Percentiles rank a stretch among this genome's conserved stretches.
These are phyloP conservation scores for Exophiala aquamarina DNA, from an alignment of 2,329 filamentous ascomycete species.

Conservation along the genomic window DNA sequence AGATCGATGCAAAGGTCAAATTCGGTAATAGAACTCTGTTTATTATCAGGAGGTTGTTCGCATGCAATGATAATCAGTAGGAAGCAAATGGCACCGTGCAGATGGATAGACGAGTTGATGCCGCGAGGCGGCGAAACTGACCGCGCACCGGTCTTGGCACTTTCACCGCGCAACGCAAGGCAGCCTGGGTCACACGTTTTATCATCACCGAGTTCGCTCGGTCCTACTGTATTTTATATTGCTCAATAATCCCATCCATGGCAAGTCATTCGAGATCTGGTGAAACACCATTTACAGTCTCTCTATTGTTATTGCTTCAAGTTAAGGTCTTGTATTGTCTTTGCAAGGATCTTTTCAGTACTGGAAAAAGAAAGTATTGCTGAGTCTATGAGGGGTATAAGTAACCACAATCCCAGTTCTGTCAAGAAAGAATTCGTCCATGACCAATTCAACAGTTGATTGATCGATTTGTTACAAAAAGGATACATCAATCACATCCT, in stretches of 20 bases:
- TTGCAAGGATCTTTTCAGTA: background rate
- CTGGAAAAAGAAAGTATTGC: background rate
- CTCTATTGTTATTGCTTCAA: too few relatives aligned
- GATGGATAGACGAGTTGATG: too few relatives aligned
- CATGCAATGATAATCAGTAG: background rate
- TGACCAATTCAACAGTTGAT: slow-evolving; percentile 1
- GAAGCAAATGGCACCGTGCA: background rate
- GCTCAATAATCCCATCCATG: too few relatives aligned
- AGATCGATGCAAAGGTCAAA: background rate
- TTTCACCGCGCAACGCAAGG: slow-evolving; percentile 20
- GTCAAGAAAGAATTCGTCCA: slow-evolving; percentile 7
- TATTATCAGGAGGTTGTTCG: slow-evolving; percentile 4
- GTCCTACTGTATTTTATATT: too few relatives aligned
- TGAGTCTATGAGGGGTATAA: slow-evolving; percentile 21
- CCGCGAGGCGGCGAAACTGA: slow-evolving; percentile 12
- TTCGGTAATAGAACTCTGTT: too few relatives aligned
- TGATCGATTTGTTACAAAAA: background rate
- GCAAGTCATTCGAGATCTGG: too few relatives aligned
- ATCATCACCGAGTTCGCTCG: too few relatives aligned
- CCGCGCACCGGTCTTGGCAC: slow-evolving; percentile 11
- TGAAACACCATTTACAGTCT: too few relatives aligned
- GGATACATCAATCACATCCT: slow-evolving; percentile 5
- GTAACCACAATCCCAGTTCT: slow-evolving; percentile 6
- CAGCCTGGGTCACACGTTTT: slow-evolving; percentile 17
- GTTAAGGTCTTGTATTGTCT: background rate